Evolutionary conservation across 73 alveolate genomes (phyloP).

Genomic region (Effrenium voratum): DNA sequence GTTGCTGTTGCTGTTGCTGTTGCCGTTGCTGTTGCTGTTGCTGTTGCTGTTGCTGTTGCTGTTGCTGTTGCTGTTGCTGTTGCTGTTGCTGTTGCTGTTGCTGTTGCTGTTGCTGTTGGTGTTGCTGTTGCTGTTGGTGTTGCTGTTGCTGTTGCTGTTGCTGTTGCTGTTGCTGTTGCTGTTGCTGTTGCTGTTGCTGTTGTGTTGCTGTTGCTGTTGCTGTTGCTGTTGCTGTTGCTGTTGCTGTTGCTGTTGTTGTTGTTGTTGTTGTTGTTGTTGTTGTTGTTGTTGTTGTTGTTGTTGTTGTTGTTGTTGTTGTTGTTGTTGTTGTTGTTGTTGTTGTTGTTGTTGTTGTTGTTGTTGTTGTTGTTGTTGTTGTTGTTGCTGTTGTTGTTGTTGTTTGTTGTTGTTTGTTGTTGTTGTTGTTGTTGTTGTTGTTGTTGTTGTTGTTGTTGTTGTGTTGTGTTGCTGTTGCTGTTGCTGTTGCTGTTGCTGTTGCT

Average conservation of each 20-base stretch:
- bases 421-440: background rate
- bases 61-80: background rate
- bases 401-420: background rate
- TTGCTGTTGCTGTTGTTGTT: background rate
- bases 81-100: slow-evolving; percentile 1
- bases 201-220: background rate
- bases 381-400: background rate
- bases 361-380: background rate
- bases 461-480: background rate
- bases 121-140: background rate
- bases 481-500: background rate
- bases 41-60: background rate
- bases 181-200: background rate
- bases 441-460: background rate
- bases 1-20: background rate
- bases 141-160: background rate
- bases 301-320: background rate
- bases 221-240: background rate
- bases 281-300: background rate
- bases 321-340: background rate
- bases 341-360: background rate
- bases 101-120: background rate
- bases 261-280: background rate
- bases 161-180: background rate
- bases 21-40: background rate